Evolutionary conservation across 768 basidiomycete species (phyloP), one percentile per base, ranked within the genome.

Genomic region (Serendipita sp.): DNA sequence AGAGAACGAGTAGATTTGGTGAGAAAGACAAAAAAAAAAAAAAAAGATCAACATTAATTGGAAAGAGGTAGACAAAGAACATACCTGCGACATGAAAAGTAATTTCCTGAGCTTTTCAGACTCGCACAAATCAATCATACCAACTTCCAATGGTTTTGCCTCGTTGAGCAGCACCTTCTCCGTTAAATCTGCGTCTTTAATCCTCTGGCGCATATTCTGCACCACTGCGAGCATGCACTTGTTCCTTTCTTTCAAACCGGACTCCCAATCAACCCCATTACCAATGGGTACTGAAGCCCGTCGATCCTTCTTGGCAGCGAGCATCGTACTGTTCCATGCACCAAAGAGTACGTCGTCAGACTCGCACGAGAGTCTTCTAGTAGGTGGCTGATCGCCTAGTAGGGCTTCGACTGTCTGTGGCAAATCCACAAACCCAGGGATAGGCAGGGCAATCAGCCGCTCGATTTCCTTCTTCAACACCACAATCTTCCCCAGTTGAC

Each of bases 71-170:
- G 2, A 13, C 2, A 13, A 7, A 2, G 5, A 1, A 71, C 73
- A 11, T 63, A 79, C 80, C 74, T 81, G 79, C 69, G 79, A 78
- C 77, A 81, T 80, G 67, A 78, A 80, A 67, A 81, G 79, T 1
- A 81, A 70, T 67, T 80, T 81, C 16, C 79, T 74, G 41, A 81
- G 68, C 32, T 76, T 73, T 2, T 74, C 72, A 53, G 71, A 47
- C 18, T 64, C 71, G 67, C 80, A 81, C 16, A 81, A 69, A 67
- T 81, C 79, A 77, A 80, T 76, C 67, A 79, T 80, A 34, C 74
- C 71, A 0, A 76, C 72, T 1, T 75, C 73, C 2, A 81, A 67
- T 11, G 70, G 66, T 58, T 75, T 75, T 3, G 77, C 79, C 30
- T 76, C 72, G 67, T 81, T 80, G 45, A 81, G 74, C 0, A 80